Base-by-base conservation (phyloP, 176 grass and related monocot genomes). In the Cocos nucifera region DNA sequence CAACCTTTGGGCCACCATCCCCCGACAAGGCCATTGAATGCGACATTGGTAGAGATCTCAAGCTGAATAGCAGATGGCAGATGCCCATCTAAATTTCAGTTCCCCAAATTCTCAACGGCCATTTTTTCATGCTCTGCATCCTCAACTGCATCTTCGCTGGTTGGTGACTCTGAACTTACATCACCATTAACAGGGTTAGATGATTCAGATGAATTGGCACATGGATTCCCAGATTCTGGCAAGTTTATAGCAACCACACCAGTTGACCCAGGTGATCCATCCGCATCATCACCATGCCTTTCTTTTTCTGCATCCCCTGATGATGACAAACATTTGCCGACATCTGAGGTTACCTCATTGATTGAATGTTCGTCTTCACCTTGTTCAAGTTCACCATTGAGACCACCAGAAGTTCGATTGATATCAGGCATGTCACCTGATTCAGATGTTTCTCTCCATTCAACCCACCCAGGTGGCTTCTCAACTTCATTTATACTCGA, bases 371-470 rank as follows among this genome's bases (percentile, higher is more conserved):
- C 22, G 2, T 62, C 19, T 62, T 73, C 62, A 10, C 24, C 50
- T 5, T 15, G 6, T 73, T 54, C 25, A 53, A 62, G 8, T 19
- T 56, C 59, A 39, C 50, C 59, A 63, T 73, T 60, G 22, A 23
- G 58, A 54, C 62, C 19, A 62, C 62, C 22, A 39, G 23, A 3
- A 39, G 12, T 51, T 55, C n/a, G 50, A 2, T 55, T 18, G 20
- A 15, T 20, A 21, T 19, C 59, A 44, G 50, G 50, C 12, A 39
- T 4, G 4, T 32, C 25, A 39, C 17, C 15, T 53, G 26, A 15
- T 5, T 54, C 21, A 12, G 56, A 26, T 17, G 18, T 25, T 15
- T 63, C 58, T 49, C 49, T 73, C 70, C 70, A 54, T 54, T 73
- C 70, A 44, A 73, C 59, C 58, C 27, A 54, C 50, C 51, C 59